Conservation (phyloP, 2,329 filamentous ascomycete species). For the Huntiella decipiens region DNA sequence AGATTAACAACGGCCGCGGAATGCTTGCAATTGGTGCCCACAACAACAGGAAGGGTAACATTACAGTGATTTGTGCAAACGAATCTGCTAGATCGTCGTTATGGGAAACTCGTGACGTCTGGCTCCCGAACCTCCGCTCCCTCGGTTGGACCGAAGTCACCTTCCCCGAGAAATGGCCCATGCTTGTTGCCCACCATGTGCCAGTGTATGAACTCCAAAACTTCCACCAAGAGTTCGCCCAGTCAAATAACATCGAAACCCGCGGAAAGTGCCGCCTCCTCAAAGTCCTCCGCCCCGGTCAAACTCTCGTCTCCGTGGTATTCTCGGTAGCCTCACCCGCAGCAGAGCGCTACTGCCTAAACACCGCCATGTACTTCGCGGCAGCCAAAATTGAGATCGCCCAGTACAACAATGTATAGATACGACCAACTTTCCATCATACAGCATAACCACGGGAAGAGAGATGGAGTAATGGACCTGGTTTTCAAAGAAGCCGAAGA, state of each 20-base stretch:
- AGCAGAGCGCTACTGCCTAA: background rate
- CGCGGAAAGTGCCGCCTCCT: background rate
- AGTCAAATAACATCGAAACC: background rate
- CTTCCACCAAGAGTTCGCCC: background rate
- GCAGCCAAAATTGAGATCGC: background rate
- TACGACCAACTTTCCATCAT: background rate
- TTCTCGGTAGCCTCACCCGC: background rate
- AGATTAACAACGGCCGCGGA: no score
- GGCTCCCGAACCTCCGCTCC: background rate
- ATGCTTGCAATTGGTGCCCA: no score
- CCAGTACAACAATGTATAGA: background rate
- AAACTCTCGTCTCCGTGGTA: background rate
- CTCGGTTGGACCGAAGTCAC: background rate
- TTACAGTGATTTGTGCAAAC: no score
- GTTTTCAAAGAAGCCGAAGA: no score
- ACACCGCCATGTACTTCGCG: background rate
- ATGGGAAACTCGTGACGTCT: no score
- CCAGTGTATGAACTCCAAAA: background rate
- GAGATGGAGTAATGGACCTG: no score
- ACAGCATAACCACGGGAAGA: no score
- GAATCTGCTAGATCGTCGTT: no score
- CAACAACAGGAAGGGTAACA: no score
- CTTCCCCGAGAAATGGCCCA: background rate
- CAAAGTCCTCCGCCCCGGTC: background rate
- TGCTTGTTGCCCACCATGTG: background rate